Percentiles rank a stretch among this genome's conserved stretches.
Evolutionary conservation across 805 yeast genomes (phyloP).

Genomic region (Soucietia sequanensis): DNA sequence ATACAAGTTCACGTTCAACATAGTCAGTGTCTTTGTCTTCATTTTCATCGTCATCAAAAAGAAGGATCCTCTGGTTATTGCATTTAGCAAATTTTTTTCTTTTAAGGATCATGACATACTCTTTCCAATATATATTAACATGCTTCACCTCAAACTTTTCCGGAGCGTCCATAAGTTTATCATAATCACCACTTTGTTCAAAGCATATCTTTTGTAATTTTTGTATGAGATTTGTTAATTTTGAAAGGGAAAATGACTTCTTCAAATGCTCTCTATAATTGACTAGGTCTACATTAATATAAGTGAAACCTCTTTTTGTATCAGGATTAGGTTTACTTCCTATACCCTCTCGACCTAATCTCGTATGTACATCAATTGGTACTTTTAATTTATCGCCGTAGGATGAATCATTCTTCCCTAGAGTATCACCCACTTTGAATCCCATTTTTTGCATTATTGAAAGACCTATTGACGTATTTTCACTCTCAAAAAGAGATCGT

Average conservation of each 20-base stretch:
- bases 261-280: slow-evolving; percentile 3
- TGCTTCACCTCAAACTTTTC: slow-evolving; percentile 24
- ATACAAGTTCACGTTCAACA: slow-evolving; percentile 16
- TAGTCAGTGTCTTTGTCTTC: background rate
- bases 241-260: background rate
- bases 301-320: too few relatives aligned
- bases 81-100: slow-evolving; percentile 1
- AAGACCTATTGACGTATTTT: slow-evolving; percentile 40
- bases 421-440: slow-evolving; percentile 44
- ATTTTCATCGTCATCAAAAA: background rate
- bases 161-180: slow-evolving; percentile 14
- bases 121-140: slow-evolving; percentile 44
- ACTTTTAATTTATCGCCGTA: slow-evolving; percentile 13
- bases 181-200: slow-evolving; percentile 39
- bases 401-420: slow-evolving; percentile 31
- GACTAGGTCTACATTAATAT: too few relatives aligned
- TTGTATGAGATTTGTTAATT: slow-evolving; percentile 2
- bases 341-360: too few relatives aligned
- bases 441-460: slow-evolving; percentile 62
- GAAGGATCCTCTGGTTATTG: slow-evolving; percentile 1
- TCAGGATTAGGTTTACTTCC: slow-evolving; percentile 10
- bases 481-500: slow-evolving; percentile 7
- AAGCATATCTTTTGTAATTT: slow-evolving; percentile 43
- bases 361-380: too few relatives aligned
- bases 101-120: slow-evolving; percentile 11